These are phyloP conservation scores for Kwoniella bestiolae DNA, from an alignment of 768 basidiomycete genomes.

Conservation along the genomic window DNA sequence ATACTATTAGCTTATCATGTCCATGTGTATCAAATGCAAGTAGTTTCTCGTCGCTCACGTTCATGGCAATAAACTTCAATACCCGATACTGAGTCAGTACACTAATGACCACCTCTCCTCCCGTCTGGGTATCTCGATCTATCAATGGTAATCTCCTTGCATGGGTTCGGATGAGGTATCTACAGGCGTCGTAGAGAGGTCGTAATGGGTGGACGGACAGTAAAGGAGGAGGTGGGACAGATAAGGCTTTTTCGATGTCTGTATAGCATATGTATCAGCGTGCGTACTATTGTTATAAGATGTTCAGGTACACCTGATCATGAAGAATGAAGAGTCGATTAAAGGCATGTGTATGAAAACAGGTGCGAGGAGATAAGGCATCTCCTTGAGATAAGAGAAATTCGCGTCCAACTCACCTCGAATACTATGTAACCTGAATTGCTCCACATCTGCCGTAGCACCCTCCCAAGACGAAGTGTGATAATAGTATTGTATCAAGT, in stretches of 20 bases:
- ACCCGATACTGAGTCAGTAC: slow-evolving; percentile 97
- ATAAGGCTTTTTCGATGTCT: slow-evolving; percentile 93
- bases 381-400: no score
- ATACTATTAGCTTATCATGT: no score
- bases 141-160: slow-evolving; percentile 92
- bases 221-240: slow-evolving; percentile 89
- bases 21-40: no score
- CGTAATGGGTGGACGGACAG: slow-evolving; percentile 84
- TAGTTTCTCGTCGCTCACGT: no score
- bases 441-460: slow-evolving; percentile 88
- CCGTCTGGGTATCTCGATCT: slow-evolving; percentile 89
- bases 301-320: background rate
- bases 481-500: slow-evolving; percentile 98
- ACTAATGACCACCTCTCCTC: slow-evolving; percentile 91
- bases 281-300: background rate
- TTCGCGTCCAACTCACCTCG: no score
- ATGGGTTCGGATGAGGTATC: slow-evolving; percentile 89
- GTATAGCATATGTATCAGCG: slow-evolving; percentile 22
- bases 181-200: slow-evolving; percentile 86
- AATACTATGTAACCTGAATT: slow-evolving; percentile 82
- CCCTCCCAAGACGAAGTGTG: slow-evolving; percentile 78
- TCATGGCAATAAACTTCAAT: slow-evolving; percentile 97
- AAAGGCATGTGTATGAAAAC: no score
- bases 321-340: no score
- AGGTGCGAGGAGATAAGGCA: slow-evolving; percentile 9